Evolutionary conservation across 306 rosid genomes (phyloP).

Genomic region (Medicago ruthenica): DNA sequence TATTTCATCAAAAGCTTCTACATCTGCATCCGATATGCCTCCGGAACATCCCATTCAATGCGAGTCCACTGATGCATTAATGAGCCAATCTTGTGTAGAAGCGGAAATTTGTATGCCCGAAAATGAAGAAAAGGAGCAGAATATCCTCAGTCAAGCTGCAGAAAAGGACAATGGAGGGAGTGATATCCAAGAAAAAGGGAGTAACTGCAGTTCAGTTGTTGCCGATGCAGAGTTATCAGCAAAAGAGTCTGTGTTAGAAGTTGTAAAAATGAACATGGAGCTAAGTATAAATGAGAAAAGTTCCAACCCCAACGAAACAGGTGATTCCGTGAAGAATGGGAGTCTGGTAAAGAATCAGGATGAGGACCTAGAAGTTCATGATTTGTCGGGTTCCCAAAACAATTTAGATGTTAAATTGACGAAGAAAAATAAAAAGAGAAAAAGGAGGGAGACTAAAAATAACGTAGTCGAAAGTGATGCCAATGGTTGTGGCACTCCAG

Average conservation of each 20-base stretch:
- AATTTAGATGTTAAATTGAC: no score
- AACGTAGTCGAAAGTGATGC: no score
- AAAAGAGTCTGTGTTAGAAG: constrained; percentile 36
- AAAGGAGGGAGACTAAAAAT: no score
- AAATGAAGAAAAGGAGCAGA: constrained; percentile 15
- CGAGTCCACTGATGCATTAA: not conserved
- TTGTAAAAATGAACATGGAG: constrained; percentile 32
- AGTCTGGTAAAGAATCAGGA: constrained; percentile 34
- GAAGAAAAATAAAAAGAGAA: no score
- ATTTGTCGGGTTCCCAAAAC: not conserved
- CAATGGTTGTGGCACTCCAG: no score
- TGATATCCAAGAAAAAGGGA: constrained; percentile 25
- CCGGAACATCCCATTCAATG: no score
- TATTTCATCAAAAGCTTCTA: not conserved
- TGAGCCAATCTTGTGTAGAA: constrained; percentile 36
- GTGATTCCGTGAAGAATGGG: constrained; percentile 24
- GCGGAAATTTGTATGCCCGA: constrained; percentile 29
- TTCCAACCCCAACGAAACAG: constrained; percentile 25
- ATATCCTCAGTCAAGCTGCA: constrained; percentile 21
- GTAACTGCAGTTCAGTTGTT: constrained; percentile 27
- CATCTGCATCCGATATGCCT: no score
- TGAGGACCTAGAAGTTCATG: constrained; percentile 22
- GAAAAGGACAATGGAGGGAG: constrained; percentile 27
- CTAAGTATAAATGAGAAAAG: constrained; percentile 31
- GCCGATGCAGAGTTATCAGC: constrained; percentile 30